Evolutionary conservation across 2,329 filamentous ascomycete species (phyloP).

Genomic region (Ceratocystis alfenasii): DNA sequence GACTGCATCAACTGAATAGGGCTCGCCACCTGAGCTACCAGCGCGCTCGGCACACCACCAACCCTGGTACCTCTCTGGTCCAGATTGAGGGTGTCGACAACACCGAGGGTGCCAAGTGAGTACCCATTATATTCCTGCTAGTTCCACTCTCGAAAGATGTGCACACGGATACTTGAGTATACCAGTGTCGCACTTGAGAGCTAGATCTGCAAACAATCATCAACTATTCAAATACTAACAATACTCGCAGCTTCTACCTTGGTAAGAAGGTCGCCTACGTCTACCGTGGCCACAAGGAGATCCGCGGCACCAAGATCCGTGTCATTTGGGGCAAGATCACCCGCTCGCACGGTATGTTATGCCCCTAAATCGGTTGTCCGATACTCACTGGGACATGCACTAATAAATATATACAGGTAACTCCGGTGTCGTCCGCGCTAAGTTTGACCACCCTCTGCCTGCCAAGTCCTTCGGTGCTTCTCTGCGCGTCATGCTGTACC

Average conservation of each 20-base stretch:
- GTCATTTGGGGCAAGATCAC: constrained; percentile 99
- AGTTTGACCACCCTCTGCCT: constrained; percentile 93
- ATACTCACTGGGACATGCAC: not conserved
- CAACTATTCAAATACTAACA: constrained; percentile 25
- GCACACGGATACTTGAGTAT: not conserved
- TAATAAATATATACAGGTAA: constrained; percentile 50
- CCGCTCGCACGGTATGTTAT: constrained; percentile 70
- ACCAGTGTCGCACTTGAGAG: not conserved
- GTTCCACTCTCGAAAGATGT: not conserved
- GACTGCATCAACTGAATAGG: constrained; percentile 38
- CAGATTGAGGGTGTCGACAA: constrained; percentile 98
- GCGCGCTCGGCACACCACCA: constrained; percentile 83
- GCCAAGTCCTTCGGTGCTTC: constrained; percentile 93
- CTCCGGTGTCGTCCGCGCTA: constrained; percentile 93
- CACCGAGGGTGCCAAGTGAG: constrained; percentile 75
- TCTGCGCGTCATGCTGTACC: constrained; percentile 95
- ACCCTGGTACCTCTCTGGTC: constrained; percentile 84
- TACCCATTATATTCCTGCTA: constrained; percentile 25
- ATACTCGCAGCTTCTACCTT: constrained; percentile 64
- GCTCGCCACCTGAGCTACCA: constrained; percentile 97
- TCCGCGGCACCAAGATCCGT: constrained; percentile 95
- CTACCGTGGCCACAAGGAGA: constrained; percentile 89
- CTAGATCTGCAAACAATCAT: not conserved
- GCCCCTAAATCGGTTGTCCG: not conserved
- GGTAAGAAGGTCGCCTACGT: constrained; percentile 99